Evolutionary conservation across 2,329 filamentous ascomycete genomes (phyloP).

Genomic region (Incumbomyces lentus): DNA sequence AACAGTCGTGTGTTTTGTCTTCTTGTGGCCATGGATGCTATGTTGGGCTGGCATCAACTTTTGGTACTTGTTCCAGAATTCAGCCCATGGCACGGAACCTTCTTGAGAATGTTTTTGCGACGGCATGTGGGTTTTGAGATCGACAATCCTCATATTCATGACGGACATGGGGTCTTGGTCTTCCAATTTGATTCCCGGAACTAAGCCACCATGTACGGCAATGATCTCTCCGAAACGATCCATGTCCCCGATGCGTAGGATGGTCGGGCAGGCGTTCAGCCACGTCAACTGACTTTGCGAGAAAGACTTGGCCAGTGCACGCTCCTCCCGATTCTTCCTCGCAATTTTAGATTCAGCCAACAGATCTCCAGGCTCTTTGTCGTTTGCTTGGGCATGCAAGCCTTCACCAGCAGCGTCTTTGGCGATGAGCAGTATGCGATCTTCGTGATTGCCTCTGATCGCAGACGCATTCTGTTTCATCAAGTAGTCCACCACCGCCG

Average conservation of each 20-base stretch:
- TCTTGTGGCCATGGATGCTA: not conserved
- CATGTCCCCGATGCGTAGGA: conserved; percentile 60
- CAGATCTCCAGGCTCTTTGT: conserved; percentile 19
- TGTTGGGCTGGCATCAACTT: conserved; percentile 18
- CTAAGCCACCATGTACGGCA: conserved; percentile 77
- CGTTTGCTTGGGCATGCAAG: conserved; percentile 14
- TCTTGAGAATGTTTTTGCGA: conserved; percentile 32
- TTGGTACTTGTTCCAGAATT: conserved; percentile 46
- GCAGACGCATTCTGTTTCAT: conserved; percentile 64
- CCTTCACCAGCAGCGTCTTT: conserved; percentile 30
- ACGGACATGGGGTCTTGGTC: conserved; percentile 67
- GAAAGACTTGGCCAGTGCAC: conserved; percentile 47
- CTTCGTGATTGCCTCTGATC: conserved; percentile 89
- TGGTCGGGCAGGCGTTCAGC: conserved; percentile 64
- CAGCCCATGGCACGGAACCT: conserved; percentile 56
- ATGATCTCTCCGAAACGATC: conserved; percentile 49
- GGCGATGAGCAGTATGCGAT: conserved; percentile 63
- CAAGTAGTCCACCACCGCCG: conserved; percentile 65
- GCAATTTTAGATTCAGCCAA: conserved; percentile 20
- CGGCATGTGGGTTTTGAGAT: conserved; percentile 51
- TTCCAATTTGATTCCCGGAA: conserved; percentile 61
- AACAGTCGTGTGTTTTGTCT: conserved; percentile 48
- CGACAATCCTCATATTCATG: conserved; percentile 85
- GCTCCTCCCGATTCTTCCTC: conserved; percentile 31
- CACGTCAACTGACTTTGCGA: conserved; percentile 54